Evolutionary conservation across 2,329 filamentous ascomycete species (phyloP), one percentile per base, ranked within the genome.

Genomic region (Coniochaeta pulveracea): DNA sequence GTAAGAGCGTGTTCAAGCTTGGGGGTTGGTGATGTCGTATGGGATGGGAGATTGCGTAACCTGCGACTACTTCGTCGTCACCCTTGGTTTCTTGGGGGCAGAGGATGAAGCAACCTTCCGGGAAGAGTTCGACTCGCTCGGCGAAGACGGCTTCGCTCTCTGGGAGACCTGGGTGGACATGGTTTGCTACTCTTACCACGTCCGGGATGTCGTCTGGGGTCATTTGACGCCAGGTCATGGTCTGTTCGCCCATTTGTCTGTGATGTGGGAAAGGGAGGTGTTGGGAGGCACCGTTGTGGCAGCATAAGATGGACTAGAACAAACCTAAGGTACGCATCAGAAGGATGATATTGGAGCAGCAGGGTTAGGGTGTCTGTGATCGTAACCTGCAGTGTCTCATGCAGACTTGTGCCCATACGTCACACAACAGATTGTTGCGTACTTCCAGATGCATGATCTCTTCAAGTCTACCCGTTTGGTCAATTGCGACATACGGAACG

Each of bases 11-110:
- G 37, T 56, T 41, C 4, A 58, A 44, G 3, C 46, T 45, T 0
- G 56, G 55, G 2, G 50, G 55, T 17, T 48, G 40, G 26, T 34
- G 21, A 5, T 34, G 36, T 24, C 41, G 44, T 37, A 58, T 56
- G 27, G 56, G 56, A 37, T 56, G 53, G 6, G 55, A 58, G 19
- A 58, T 48, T 25, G 47, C 39, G 36, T 60, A 58, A 27, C 55
- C 55, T 35, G 44, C 43, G 15, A 54, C 15, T 11, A 46, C 38
- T 19, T 43, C 38, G 6, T 26, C 30, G 4, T 47, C 30, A n/a
- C n/a, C n/a, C n/a, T n/a, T n/a, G 21, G 19, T 21, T 12, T 22
- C 22, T 17, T 8, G 21, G n/a, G 21, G n/a, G 2, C 38, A 40
- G 7, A 57, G 47, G 7, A 47, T 47, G 6, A 56, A 36, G 37